A percentile compares a stretch with the other conserved stretches of the same genome.
Evolutionary conservation across 1,284 basidiomycete genomes (phyloP).

Genomic region (Tremellales sp.): DNA sequence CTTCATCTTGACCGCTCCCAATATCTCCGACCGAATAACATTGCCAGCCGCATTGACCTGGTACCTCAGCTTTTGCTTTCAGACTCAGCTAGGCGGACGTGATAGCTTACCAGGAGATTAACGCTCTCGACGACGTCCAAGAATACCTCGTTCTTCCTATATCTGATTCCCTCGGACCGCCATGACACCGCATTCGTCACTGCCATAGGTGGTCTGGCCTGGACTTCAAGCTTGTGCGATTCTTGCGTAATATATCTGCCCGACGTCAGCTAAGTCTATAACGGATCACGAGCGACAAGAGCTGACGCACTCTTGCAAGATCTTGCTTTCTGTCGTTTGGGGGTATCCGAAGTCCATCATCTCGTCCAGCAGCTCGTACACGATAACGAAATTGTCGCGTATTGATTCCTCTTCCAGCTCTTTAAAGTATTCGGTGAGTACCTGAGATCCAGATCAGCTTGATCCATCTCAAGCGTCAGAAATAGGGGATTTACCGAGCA

Average conservation of each 20-base stretch:
- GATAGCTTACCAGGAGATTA: conserved; percentile 75
- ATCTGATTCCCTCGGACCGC: conserved; percentile 95
- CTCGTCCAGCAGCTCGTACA: conserved; percentile 96
- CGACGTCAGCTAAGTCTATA: neutral
- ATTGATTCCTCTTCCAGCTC: conserved; percentile 99
- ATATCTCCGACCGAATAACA: conserved; percentile 93
- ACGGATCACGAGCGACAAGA: neutral
- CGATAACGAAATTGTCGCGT: conserved; percentile 97
- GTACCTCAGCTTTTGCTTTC: neutral
- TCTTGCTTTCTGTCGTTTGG: conserved; percentile 99
- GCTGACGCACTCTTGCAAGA: conserved; percentile 79
- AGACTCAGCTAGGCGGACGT: neutral
- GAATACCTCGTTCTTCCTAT: conserved; percentile 99
- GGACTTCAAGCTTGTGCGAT: conserved; percentile 96
- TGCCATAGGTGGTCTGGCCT: conserved; percentile 91
- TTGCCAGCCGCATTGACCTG: conserved; percentile 96
- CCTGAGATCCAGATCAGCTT: conserved; percentile 56
- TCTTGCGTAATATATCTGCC: conserved; percentile 96
- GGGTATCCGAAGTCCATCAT: conserved; percentile 99
- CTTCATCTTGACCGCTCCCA: conserved; percentile 99
- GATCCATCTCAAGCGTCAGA: neutral
- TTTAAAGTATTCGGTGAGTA: conserved; percentile 97
- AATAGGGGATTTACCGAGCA: conserved; percentile 49
- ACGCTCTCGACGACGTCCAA: conserved; percentile 97
- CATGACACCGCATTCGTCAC: conserved; percentile 99